Conservation (phyloP, 2,329 filamentous ascomycete species). For the Zasmidium citrigriseum region DNA sequence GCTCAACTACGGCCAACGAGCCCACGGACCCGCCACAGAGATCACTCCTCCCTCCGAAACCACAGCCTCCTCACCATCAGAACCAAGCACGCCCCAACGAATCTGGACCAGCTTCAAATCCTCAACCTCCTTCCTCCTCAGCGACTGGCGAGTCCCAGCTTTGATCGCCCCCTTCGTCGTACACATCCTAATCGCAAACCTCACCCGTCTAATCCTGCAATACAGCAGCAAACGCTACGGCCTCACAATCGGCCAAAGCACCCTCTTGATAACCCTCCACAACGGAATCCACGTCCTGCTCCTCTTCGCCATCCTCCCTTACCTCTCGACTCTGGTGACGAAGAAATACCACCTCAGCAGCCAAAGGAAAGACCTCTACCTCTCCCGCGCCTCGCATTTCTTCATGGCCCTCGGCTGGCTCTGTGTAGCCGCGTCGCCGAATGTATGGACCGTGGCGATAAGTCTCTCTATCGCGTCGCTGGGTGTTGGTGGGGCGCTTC, state of each 20-base stretch:
- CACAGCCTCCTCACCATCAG: neutral
- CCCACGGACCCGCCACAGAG: neutral
- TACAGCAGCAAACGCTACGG: conserved; percentile 55
- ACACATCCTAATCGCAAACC: conserved; percentile 29
- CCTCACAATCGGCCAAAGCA: conserved; percentile 45
- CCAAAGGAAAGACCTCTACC: conserved; percentile 34
- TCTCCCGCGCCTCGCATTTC: conserved; percentile 33
- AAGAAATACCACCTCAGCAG: conserved; percentile 20
- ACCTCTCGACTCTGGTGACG: conserved; percentile 26
- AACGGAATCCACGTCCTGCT: conserved; percentile 31
- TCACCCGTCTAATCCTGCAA: conserved; percentile 48
- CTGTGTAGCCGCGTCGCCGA: conserved; percentile 33
- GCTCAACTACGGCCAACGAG: conserved; percentile 24
- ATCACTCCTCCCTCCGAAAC: neutral
- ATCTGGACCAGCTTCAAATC: conserved; percentile 13
- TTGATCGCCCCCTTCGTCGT: conserved; percentile 32
- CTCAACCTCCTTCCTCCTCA: conserved; percentile 31
- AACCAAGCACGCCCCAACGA: neutral
- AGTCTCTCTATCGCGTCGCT: conserved; percentile 50
- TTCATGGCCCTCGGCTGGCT: conserved; percentile 31
- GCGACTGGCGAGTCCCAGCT: conserved; percentile 34
- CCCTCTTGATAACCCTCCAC: conserved; percentile 35
- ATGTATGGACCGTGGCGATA: conserved; percentile 25
- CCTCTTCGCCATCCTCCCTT: conserved; percentile 35
- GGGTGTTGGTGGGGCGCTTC: conserved; percentile 46